These are phyloP conservation scores for Lonicera japonica DNA, from an alignment of 129 eudicot species.

Conservation along the genomic window DNA sequence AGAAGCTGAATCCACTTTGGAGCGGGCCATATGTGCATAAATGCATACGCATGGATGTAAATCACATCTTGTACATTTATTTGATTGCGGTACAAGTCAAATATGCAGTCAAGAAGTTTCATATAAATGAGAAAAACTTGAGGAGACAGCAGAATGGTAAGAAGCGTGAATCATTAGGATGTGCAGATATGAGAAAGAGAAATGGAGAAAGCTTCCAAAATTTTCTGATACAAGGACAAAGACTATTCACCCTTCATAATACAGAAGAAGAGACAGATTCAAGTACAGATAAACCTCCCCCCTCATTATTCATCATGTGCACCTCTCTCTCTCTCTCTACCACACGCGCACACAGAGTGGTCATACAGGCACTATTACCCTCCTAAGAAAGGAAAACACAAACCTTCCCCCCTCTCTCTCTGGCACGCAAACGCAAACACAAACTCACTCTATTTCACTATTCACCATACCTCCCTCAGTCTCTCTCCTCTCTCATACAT, in stretches of 20 bases:
- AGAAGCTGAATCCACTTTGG: too few relatives aligned
- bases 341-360: slow-evolving; percentile 2
- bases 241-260: slow-evolving; percentile 22
- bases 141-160: slow-evolving; percentile 3
- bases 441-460: too few relatives aligned
- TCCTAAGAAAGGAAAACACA: slow-evolving; percentile 10
- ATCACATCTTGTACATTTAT: too few relatives aligned
- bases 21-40: too few relatives aligned
- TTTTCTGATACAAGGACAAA: slow-evolving; percentile 24
- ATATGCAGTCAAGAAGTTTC: background rate
- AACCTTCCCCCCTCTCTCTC: slow-evolving; percentile 8
- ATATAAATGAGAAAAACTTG: background rate
- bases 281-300: slow-evolving; percentile 12
- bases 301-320: slow-evolving; percentile 5
- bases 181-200: slow-evolving; percentile 13
- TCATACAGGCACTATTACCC: slow-evolving; percentile 15
- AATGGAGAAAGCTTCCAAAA: slow-evolving; percentile 17
- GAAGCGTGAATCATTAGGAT: slow-evolving; percentile 1
- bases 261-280: slow-evolving; percentile 24
- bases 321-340: too few relatives aligned
- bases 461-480: background rate
- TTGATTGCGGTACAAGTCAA: background rate
- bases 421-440: too few relatives aligned
- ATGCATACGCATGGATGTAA: too few relatives aligned
- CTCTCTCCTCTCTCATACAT: background rate